These are phyloP conservation scores for Calonectria honghensis DNA, from an alignment of 2,329 filamentous ascomycete genomes.

Conservation along the genomic window DNA sequence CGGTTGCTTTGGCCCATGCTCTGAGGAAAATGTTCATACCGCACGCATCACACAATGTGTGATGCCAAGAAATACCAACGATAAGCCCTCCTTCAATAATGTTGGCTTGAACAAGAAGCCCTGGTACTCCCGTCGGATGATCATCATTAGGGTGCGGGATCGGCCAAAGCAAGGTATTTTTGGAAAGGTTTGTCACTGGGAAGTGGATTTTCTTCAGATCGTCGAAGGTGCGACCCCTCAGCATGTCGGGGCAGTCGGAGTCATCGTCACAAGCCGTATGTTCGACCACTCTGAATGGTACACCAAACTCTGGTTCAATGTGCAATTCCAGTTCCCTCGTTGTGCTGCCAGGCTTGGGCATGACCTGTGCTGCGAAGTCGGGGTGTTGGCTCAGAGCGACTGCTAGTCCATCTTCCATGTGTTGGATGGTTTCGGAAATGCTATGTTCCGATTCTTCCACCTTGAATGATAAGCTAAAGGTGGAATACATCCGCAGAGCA, in stretches of 20 bases:
- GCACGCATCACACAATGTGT: not conserved
- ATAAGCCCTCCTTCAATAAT: not conserved
- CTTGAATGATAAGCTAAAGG: not conserved
- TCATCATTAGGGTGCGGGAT: not conserved
- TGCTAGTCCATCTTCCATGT: not conserved
- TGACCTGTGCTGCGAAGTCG: not conserved
- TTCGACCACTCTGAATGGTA: not conserved
- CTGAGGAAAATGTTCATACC: not conserved
- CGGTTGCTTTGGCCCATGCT: not conserved
- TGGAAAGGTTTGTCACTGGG: not conserved
- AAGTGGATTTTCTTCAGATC: not conserved
- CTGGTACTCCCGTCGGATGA: not conserved
- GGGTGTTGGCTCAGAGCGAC: not conserved
- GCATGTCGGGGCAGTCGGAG: not conserved
- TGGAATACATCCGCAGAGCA: constrained; percentile 13
- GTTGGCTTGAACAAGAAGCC: not conserved
- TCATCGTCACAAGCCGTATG: not conserved
- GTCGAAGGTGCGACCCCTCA: not conserved
- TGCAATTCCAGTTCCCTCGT: not conserved
- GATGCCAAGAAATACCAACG: not conserved
- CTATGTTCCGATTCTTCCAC: not conserved
- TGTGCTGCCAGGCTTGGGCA: constrained; percentile 6
- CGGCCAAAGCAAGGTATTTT: not conserved
- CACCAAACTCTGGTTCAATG: not conserved
- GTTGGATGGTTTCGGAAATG: not conserved